A percentile compares a stretch with the other conserved stretches of the same genome.
These are phyloP conservation scores for Dichomitus squalens DNA, from an alignment of 1,284 basidiomycete species.

Conservation along the genomic window DNA sequence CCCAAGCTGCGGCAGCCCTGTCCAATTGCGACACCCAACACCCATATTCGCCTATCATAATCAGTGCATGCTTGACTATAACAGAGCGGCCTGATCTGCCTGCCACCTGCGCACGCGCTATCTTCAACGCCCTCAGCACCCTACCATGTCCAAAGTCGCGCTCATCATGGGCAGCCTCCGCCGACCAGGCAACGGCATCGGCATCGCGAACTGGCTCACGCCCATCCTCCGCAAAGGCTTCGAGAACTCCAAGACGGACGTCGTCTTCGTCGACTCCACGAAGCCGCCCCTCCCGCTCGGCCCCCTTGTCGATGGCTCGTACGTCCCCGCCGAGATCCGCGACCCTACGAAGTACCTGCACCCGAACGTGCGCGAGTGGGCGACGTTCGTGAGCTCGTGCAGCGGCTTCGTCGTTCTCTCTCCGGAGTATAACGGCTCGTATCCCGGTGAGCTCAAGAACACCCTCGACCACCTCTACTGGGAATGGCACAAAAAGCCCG, in stretches of 20 bases:
- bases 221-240: conserved; percentile 25
- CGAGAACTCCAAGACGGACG: conserved; percentile 18
- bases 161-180: conserved; percentile 33
- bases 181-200: conserved; percentile 29
- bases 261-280: conserved; percentile 29
- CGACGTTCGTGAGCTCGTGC: conserved; percentile 29
- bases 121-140: too few species aligned
- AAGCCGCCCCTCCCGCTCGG: conserved; percentile 30
- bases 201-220: conserved; percentile 32
- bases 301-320: conserved; percentile 29
- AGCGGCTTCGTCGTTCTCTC: conserved; percentile 31
- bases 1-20: not conserved
- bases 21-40: conserved; percentile 13
- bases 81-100: too few species aligned
- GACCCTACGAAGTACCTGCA: conserved; percentile 29
- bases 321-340: conserved; percentile 28
- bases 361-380: conserved; percentile 30
- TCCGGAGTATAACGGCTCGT: conserved; percentile 34
- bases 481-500: conserved; percentile 35
- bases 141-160: conserved; percentile 26
- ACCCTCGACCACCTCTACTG: conserved; percentile 35
- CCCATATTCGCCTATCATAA: conserved; percentile 2
- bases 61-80: too few species aligned
- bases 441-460: conserved; percentile 35
- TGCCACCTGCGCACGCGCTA: too few species aligned